These are phyloP conservation scores for Blastocystis sp. DNA, from an alignment of 352 stramenopile genomes.

Conservation along the genomic window DNA sequence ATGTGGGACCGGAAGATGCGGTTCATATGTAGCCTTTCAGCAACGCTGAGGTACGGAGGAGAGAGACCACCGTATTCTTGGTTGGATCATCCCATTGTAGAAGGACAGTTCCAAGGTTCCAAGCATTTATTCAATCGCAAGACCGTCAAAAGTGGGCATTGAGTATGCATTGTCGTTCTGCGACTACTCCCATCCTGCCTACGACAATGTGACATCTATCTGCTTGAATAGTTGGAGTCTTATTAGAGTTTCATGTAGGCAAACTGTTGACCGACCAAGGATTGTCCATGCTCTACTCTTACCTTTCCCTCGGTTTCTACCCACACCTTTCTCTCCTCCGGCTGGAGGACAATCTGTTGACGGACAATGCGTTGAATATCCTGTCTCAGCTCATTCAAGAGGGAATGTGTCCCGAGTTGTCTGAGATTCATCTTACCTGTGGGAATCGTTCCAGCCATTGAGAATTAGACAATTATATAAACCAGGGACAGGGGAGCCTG, in stretches of 20 bases:
- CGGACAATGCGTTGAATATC: not conserved
- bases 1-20: not conserved
- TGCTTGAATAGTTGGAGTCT: not conserved
- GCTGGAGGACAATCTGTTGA: constrained; percentile 29
- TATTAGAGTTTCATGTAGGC: not conserved
- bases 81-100: too few relatives aligned
- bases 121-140: not conserved
- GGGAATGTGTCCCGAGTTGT: constrained; percentile 6
- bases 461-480: constrained; percentile 31
- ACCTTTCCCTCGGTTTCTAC: constrained; percentile 24
- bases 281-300: not conserved
- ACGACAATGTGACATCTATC: constrained; percentile 4
- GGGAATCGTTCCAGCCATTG: not conserved
- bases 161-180: constrained; percentile 12
- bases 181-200: not conserved
- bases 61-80: too few relatives aligned
- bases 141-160: not conserved
- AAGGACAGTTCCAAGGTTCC: not conserved
- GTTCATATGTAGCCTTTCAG: not conserved
- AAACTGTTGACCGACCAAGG: constrained; percentile 22
- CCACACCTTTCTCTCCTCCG: not conserved
- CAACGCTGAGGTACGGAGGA: not conserved
- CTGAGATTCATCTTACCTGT: not conserved
- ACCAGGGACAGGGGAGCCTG: not conserved
- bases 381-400: constrained; percentile 8